Evolutionary conservation across 148 eudicot genomes (phyloP), one percentile per base, ranked within the genome.

Genomic region (Chenopodium album): DNA sequence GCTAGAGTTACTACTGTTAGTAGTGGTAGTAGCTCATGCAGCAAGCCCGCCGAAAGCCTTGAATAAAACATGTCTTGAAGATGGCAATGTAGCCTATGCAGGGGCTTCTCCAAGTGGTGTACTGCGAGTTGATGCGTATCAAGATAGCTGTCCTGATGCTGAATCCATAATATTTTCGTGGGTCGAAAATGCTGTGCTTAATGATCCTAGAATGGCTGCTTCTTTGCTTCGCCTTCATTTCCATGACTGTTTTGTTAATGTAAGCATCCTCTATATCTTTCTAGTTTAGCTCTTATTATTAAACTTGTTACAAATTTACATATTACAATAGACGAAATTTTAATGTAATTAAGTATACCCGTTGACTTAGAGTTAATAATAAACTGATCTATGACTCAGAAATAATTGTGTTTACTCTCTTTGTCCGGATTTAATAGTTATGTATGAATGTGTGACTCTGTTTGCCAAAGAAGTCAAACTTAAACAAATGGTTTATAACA

Each of bases 181-280:
- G 89, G 91, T 94, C 13, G 87, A 87, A 47, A 82, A 81, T 76
- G 93, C 91, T 0, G 89, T 90, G 3, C 68, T 88, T 1, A 85
- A 88, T 47, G 98, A 94, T 67, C 92, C 98, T n/a, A 86, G 98
- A n/a, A 91, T 94, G 93, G 89, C 92, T 16, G 98, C 98, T 69
- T 92, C 95, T 9, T 85, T 94, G 76, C 95, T 94, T 74, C 97
- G 97, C 44, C 95, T 94, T 41, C 98, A 94, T 86, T 94, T 94
- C 77, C 98, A 94, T 70, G 98, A 94, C 67, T 94, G 98, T 81
- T 91, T 94, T 59, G 97, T 92, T 48, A 92, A 94, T 88, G 98
- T 87, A 92, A 84, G 93, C 77, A 37, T 37, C 44, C 5, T 37
- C 44, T 37, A 7, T 37, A 37, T 37, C 7, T 37, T 37, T 37